Evolutionary conservation across 441 rosid genomes (phyloP), one percentile per base, ranked within the genome.

Genomic region (Kokia cookei): DNA sequence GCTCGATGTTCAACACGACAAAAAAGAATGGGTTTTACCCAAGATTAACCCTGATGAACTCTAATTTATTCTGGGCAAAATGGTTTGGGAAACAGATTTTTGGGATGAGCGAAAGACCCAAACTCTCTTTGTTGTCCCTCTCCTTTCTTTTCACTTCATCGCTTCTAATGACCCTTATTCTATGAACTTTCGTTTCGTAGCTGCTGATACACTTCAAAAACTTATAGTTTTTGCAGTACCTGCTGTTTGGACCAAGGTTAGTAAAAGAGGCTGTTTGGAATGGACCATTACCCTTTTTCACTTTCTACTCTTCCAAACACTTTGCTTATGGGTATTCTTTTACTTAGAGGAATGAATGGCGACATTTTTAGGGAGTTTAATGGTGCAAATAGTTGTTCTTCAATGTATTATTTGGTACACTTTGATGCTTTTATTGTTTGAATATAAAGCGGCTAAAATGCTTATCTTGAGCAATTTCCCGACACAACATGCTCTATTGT

Each of bases 401-500:
- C 95, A 90, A 63, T 90, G 93, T 61, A 90, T 90, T 67, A 88
- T 90, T 70, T 90, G 95, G 95, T 90, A 90, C 80, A 90, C 95
- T 43, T 74, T 90, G 73, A 86, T 90, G 89, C 78, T 90, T 17
- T 90, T 90, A 61, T 0, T 90, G 85, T 90, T 90, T 26, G 95
- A 90, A 74, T 90, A 75, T 67, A 75, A 98, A 64, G 98, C 90
- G 6, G 99, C 99, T 0, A 88, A 76, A 66, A 40, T 93, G 57
- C 83, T 95, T 27, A 93, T 95, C 54, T 88, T 2, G 98, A 95
- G 85, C 99, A 93, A 77, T 95, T 95, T 59, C 98, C 98, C 0
- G 98, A 86, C 70, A 90, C 98, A 0, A 98, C 99, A 6, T 98
- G 89, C 0, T 88, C 98, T 32, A 95, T 95, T 68, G 97, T 93